Conservation (phyloP, 2,329 filamentous ascomycete species). For the Aureobasidium uvarum region DNA sequence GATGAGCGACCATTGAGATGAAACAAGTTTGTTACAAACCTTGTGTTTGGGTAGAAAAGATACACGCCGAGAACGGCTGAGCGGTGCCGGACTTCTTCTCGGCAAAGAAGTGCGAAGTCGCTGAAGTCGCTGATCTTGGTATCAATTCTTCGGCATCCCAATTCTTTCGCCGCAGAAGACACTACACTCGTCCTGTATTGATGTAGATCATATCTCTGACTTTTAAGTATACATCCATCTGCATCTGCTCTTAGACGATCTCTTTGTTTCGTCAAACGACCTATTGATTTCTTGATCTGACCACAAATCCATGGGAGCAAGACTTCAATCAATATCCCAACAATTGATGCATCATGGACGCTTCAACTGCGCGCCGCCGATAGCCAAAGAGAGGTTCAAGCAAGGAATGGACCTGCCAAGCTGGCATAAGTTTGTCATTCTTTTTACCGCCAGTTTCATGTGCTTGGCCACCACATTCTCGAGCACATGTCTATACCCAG, state of each 20-base stretch:
- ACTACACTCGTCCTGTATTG: background rate
- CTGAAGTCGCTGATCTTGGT: conserved; percentile 5
- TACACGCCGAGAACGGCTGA: background rate
- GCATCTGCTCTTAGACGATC: background rate
- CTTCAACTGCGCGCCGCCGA: background rate
- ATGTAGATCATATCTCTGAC: conserved; percentile 8
- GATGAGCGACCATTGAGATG: background rate
- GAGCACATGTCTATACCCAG: conserved; percentile 68
- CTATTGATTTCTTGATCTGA: background rate
- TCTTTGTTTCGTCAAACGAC: background rate
- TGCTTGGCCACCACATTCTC: conserved; percentile 70
- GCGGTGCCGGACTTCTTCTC: conserved; percentile 1
- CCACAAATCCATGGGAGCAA: background rate
- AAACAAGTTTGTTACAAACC: background rate
- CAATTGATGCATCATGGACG: background rate
- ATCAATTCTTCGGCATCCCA: background rate
- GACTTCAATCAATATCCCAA: background rate
- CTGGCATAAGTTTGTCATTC: conserved; percentile 59
- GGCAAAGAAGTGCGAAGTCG: conserved; percentile 18
- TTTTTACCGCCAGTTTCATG: conserved; percentile 67
- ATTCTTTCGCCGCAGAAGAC: background rate
- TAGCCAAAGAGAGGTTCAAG: background rate
- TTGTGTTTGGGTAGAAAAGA: background rate
- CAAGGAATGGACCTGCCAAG: background rate
- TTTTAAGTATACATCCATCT: background rate